Conservation (phyloP, 768 basidiomycete species). For the Heimioporus sp. region DNA sequence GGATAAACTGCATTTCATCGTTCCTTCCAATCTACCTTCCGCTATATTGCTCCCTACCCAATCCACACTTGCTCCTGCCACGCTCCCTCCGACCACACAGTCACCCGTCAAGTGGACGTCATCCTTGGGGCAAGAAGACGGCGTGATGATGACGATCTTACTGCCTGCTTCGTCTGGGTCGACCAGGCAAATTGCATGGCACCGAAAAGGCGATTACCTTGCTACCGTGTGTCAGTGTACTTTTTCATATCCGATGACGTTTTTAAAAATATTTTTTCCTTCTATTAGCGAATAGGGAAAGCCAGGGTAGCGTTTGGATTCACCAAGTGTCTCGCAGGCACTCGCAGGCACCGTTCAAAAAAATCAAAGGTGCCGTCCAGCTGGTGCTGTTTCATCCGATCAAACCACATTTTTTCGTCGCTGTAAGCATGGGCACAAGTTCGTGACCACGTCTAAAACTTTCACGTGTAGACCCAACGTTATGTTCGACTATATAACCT, state of each 20-base stretch:
- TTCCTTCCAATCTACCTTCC: constrained; percentile 75
- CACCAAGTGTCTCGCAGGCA: constrained; percentile 92
- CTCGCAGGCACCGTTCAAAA: constrained; percentile 97
- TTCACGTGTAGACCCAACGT: constrained; percentile 77
- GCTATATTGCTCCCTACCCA: constrained; percentile 57
- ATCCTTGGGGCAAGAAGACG: constrained; percentile 45
- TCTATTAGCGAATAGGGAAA: constrained; percentile 55
- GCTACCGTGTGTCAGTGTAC: constrained; percentile 84
- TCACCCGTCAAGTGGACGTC: constrained; percentile 74
- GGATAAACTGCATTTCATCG: constrained; percentile 73
- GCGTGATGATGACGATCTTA: constrained; percentile 56
- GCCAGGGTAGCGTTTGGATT: constrained; percentile 88
- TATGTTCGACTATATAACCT: constrained; percentile 96
- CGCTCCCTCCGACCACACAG: constrained; percentile 58
- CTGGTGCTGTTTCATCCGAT: constrained; percentile 91
- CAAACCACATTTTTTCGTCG: constrained; percentile 97
- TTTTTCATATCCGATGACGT: constrained; percentile 3
- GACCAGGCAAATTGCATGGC: constrained; percentile 86
- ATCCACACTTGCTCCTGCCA: constrained; percentile 58
- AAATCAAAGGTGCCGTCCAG: constrained; percentile 89
- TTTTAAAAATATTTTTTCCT: constrained; percentile 7
- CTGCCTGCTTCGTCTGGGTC: constrained; percentile 66
- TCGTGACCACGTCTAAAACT: constrained; percentile 12
- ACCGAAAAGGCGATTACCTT: constrained; percentile 92
- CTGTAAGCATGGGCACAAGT: constrained; percentile 53